Percentiles rank a stretch among this genome's conserved stretches.
Conservation (phyloP, 257 asterid species). For the Solanum piurae region DNA sequence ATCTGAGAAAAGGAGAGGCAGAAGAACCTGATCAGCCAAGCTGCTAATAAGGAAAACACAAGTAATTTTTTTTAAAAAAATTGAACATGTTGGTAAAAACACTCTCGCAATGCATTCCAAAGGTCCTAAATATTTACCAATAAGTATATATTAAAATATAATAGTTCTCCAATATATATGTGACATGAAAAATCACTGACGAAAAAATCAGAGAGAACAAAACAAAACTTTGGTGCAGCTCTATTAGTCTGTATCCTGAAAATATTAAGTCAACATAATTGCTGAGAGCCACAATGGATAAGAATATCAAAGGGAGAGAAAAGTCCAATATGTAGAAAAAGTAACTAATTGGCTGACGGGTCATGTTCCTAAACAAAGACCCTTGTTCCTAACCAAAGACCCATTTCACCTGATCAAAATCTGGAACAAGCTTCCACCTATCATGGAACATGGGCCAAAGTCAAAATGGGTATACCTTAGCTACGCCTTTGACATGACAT, state of each 20-base stretch:
- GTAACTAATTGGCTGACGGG: background rate
- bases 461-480: background rate
- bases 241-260: background rate
- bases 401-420: background rate
- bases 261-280: background rate
- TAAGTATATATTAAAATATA: background rate
- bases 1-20: conserved; percentile 30
- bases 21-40: background rate
- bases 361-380: background rate
- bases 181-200: background rate
- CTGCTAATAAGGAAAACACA: conserved; percentile 1
- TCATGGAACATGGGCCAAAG: background rate
- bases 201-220: background rate
- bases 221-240: background rate
- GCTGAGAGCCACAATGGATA: background rate
- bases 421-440: background rate
- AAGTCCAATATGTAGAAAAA: background rate
- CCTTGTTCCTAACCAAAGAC: background rate
- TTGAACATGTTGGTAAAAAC: background rate
- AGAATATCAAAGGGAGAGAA: background rate
- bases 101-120: background rate
- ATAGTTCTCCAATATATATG: background rate
- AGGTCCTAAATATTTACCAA: background rate
- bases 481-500: background rate
- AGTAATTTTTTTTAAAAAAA: background rate